Evolutionary conservation across 2,329 filamentous ascomycete genomes (phyloP).

Genomic region (Microthyrium microscopicum): DNA sequence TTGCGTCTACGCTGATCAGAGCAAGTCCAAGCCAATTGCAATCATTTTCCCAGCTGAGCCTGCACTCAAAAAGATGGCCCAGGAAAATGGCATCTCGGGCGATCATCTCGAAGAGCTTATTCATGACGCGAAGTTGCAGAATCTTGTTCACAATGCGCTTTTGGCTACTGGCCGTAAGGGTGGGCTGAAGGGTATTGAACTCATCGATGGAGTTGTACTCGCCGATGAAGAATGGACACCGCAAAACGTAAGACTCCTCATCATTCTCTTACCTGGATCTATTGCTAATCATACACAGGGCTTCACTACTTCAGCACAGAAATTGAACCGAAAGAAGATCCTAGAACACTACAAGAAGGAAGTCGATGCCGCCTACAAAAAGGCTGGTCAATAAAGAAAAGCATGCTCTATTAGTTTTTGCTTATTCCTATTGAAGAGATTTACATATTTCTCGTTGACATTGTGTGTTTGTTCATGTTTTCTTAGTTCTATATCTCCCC

Average conservation of each 20-base stretch:
- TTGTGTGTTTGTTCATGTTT: too few species aligned
- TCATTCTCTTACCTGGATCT: constrained; percentile 1
- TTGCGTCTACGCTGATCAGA: constrained; percentile 66
- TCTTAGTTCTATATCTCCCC: too few species aligned
- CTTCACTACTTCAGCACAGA: constrained; percentile 35
- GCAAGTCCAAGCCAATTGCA: constrained; percentile 63
- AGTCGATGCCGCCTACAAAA: constrained; percentile 28
- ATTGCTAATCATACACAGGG: constrained; percentile 21
- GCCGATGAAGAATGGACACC: constrained; percentile 82
- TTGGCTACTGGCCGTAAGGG: constrained; percentile 46
- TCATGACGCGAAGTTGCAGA: constrained; percentile 46
- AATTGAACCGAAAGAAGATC: constrained; percentile 34
- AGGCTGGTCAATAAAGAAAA: constrained; percentile 4
- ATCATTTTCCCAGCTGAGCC: constrained; percentile 52
- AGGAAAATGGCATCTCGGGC: constrained; percentile 43
- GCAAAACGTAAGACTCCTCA: constrained; percentile 46
- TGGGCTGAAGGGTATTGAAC: constrained; percentile 55
- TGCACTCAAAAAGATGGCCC: constrained; percentile 38
- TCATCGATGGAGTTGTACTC: constrained; percentile 58
- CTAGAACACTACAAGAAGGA: constrained; percentile 34
- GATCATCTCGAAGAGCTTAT: constrained; percentile 52
- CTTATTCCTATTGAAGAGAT: too few species aligned
- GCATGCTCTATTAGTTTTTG: not conserved
- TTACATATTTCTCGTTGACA: not conserved
- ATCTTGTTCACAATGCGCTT: constrained; percentile 52